A percentile compares a stretch with the other conserved stretches of the same genome.
These are phyloP conservation scores for Talaromyces sp. DNA, from an alignment of 2,329 filamentous ascomycete species.

Conservation along the genomic window DNA sequence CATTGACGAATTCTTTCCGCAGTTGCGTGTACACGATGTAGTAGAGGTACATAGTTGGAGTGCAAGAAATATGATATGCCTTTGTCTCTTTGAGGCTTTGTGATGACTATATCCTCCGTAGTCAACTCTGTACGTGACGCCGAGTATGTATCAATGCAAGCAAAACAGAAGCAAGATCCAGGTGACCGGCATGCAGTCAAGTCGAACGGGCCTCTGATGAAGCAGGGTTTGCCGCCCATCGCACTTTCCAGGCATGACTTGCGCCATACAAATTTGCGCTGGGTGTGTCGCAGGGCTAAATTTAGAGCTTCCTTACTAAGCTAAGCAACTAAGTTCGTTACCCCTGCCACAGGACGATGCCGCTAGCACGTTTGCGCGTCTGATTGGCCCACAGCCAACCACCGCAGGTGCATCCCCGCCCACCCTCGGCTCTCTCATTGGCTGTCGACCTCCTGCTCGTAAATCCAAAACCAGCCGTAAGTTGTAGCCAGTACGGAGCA, in stretches of 20 bases:
- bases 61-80: background rate
- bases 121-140: background rate
- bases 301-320: slow-evolving; percentile 27
- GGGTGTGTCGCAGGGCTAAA: slow-evolving; percentile 29
- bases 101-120: background rate
- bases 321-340: too few relatives aligned
- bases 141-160: background rate
- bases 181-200: slow-evolving; percentile 3
- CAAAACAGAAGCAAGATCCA: background rate
- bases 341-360: slow-evolving; percentile 22
- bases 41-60: background rate
- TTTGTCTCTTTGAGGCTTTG: background rate
- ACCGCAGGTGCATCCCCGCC: background rate
- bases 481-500: slow-evolving; percentile 1
- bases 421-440: background rate
- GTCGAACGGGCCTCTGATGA: slow-evolving; percentile 9
- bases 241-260: slow-evolving; percentile 15
- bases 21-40: background rate
- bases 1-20: slow-evolving; percentile 4
- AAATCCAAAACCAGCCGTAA: slow-evolving; percentile 6
- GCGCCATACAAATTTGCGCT: background rate
- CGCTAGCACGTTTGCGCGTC: background rate
- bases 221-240: slow-evolving; percentile 28
- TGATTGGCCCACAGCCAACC: slow-evolving; percentile 2
- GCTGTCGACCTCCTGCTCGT: slow-evolving; percentile 7